phyloP scores from a whole-genome alignment of 768 basidiomycete species.

The Dictyophora rubrovolvata region DNA sequence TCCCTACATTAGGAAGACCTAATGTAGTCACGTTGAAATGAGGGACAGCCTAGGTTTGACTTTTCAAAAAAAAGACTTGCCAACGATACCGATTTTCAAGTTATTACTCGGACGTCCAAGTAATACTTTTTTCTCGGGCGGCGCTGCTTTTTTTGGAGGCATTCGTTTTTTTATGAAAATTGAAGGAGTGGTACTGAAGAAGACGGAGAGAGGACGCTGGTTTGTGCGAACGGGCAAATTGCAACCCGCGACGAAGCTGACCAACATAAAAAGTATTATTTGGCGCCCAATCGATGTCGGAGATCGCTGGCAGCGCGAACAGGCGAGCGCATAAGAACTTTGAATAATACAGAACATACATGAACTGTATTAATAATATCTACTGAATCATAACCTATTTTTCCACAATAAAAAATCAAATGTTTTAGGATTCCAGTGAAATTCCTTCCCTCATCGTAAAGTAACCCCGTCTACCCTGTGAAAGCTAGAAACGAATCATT shows the following conservation, averaged over 20 bases:
- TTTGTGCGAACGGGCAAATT: not conserved
- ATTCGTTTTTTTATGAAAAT: constrained; percentile 53
- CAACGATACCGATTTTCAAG: constrained; percentile 97
- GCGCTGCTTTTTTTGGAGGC: constrained; percentile 82
- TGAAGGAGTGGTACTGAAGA: constrained; percentile 29
- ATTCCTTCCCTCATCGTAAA: not conserved
- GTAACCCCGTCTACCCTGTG: not conserved
- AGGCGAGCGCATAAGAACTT: too few relatives aligned
- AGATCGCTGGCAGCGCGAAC: not conserved
- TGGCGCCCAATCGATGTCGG: constrained; percentile 9
- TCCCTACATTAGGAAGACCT: constrained; percentile 96
- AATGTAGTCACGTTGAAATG: constrained; percentile 9
- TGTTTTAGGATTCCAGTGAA: not conserved
- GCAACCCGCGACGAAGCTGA: constrained; percentile 2
- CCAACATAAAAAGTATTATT: not conserved
- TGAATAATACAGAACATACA: too few relatives aligned
- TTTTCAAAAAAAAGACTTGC: constrained; percentile 41
- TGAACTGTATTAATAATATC: too few relatives aligned
- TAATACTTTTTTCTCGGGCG: constrained; percentile 71
- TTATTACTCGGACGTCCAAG: constrained; percentile 94
- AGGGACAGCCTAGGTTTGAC: not conserved
- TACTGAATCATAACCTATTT: not conserved
- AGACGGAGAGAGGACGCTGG: constrained; percentile 13
- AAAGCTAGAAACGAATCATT: not conserved
- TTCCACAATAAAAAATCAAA: not conserved